Percentiles rank a stretch among this genome's conserved stretches.
Conservation (phyloP, 306 rosid species). For the Cucurbita maxima region DNA sequence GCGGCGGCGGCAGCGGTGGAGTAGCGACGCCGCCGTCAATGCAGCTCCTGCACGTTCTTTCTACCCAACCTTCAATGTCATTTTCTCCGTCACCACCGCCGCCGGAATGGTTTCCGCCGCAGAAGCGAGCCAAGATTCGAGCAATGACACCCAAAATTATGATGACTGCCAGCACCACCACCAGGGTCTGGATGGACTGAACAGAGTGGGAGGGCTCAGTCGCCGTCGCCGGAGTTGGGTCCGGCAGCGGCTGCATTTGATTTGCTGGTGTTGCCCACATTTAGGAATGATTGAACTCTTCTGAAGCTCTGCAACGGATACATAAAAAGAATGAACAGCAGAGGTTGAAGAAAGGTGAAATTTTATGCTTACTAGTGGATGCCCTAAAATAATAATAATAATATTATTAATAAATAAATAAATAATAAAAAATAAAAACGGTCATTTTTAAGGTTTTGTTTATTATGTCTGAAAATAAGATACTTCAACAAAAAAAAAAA, state of each 20-base stretch:
- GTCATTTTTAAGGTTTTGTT: no score
- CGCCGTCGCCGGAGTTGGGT: conserved; percentile 16
- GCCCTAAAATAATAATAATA: no score
- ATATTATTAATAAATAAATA: no score
- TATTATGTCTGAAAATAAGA: no score
- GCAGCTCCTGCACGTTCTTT: conserved; percentile 65
- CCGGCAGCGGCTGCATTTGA: conserved; percentile 4
- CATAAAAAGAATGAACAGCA: no score
- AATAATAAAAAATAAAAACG: no score
- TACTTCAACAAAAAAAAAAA: no score
- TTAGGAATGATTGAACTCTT: no score
- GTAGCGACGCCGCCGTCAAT: conserved; percentile 38
- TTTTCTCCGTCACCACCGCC: conserved; percentile 17
- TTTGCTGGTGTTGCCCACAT: not conserved
- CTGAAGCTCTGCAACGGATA: no score
- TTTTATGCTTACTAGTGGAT: no score
- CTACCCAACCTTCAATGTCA: conserved; percentile 88
- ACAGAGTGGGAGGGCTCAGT: conserved; percentile 25
- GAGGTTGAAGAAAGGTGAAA: no score
- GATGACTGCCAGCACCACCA: conserved; percentile 63
- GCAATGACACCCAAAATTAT: conserved; percentile 56
- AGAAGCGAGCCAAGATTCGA: conserved; percentile 56
- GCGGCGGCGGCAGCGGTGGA: not conserved
- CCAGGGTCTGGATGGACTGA: conserved; percentile 59
- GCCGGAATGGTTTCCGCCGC: conserved; percentile 22